These are phyloP conservation scores for Penicillium sp. DNA, from an alignment of 2,329 filamentous ascomycete genomes.

Conservation along the genomic window DNA sequence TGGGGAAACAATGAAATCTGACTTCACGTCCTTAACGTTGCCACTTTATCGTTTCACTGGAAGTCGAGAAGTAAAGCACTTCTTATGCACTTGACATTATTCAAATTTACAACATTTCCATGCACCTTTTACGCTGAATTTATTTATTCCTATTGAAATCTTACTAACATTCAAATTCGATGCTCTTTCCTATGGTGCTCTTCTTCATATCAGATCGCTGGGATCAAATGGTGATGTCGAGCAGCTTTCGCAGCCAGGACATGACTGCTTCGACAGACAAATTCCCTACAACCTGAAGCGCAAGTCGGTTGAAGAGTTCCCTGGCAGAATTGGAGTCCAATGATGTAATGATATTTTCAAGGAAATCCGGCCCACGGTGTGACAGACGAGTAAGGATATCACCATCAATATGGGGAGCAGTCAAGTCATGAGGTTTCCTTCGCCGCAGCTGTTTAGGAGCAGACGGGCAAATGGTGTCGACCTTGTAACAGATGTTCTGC, in stretches of 20 bases:
- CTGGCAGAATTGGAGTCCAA: constrained; percentile 4
- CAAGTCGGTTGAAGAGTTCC: neutral
- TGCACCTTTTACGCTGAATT: neutral
- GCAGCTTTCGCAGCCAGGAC: constrained; percentile 5
- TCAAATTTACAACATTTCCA: neutral
- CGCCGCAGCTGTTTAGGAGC: constrained; percentile 33
- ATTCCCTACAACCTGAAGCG: neutral
- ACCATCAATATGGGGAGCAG: constrained; percentile 66
- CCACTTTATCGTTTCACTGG: constrained; percentile 1
- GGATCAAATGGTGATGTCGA: constrained; percentile 1
- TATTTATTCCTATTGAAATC: neutral
- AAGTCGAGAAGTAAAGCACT: neutral
- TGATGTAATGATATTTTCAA: constrained; percentile 32
- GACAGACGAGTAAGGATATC: constrained; percentile 62
- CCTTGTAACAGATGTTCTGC: constrained; percentile 64
- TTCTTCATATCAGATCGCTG: neutral
- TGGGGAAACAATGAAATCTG: constrained; percentile 23
- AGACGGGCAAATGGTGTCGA: constrained; percentile 53
- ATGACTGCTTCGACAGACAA: constrained; percentile 2
- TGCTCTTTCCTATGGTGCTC: neutral
- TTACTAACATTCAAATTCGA: neutral
- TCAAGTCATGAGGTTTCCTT: constrained; percentile 19
- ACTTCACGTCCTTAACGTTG: constrained; percentile 17
- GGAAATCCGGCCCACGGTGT: constrained; percentile 38
- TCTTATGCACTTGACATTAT: neutral